Base-by-base conservation (phyloP, 345 rosid genomes). In the Hibiscus tridactylites region DNA sequence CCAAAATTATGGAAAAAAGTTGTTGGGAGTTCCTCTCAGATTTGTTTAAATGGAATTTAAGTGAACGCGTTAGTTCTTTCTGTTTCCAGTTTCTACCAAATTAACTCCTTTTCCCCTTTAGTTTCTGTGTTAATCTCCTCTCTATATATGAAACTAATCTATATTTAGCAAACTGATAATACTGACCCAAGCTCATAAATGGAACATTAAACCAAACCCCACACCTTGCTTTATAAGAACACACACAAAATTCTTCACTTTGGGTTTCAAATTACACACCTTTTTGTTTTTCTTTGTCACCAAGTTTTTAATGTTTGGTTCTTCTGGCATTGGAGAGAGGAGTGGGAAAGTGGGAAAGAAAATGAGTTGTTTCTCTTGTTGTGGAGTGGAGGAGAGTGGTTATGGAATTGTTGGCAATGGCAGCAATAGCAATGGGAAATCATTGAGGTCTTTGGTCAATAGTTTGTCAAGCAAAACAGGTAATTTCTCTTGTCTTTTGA, bases 391-490 rank as follows among this genome's bases (percentile, higher is more conserved):
- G 52, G 52, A 47, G 16, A 3, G 16, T 11, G 16, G 3, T 47
- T 47, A 47, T 47, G 52, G 6, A 35, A 8, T 28, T 54, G 68
- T 21, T 17, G 12, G 29, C 52, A 37, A 31, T 21, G 10, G 10
- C 52, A n/a, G 58, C 58, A 61, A 58, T 28, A 70, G 19, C 0
- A 67, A 65, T 19, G n/a, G 37, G 17, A 62, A 29, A 47, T 64
- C 69, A 17, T 78, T 75, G 28, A 78, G 73, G 17, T 39, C 79
- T 29, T 76, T 81, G 0, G 59, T 83, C 29, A 73, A 76, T 11
- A 76, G 67, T 6, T 47, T 79, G 10, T 79, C 85, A 42, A 64
- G 58, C 2, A 61, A 68, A 65, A 75, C 74, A 78, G 84, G 87
- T 81, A 72, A 42, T 1, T 13, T 16, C 3, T 62, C 26, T n/a